Percentiles rank a stretch among this genome's conserved stretches.
Conservation (phyloP, 768 basidiomycete genomes). For the Lactarius tabidus region DNA sequence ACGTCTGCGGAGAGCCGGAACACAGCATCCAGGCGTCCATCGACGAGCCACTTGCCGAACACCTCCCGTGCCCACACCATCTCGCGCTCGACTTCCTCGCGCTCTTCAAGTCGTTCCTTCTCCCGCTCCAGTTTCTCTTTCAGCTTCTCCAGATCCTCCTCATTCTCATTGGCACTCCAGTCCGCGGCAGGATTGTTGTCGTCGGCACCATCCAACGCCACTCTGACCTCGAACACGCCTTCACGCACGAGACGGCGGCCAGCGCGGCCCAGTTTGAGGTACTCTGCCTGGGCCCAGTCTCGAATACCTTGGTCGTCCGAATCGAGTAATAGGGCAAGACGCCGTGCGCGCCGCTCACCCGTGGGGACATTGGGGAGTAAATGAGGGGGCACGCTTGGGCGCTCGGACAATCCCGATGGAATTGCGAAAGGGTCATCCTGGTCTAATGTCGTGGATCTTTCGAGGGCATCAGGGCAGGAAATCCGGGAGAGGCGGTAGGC, state of each 20-base stretch:
- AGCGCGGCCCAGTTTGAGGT: slow-evolving; percentile 21
- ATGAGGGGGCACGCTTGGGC: slow-evolving; percentile 16
- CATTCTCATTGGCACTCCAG: slow-evolving; percentile 18
- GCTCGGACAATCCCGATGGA: background rate
- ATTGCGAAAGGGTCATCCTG: slow-evolving; percentile 12
- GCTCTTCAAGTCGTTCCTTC: slow-evolving; percentile 17
- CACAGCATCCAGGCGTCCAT: slow-evolving; percentile 23
- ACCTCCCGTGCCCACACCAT: slow-evolving; percentile 24
- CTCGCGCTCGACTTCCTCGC: slow-evolving; percentile 24
- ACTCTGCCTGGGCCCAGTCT: slow-evolving; percentile 27
- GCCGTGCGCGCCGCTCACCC: slow-evolving; percentile 20
- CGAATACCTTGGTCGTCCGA: slow-evolving; percentile 23
- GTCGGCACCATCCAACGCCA: slow-evolving; percentile 9
- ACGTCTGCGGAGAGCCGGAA: slow-evolving; percentile 21
- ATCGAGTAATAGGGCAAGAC: slow-evolving; percentile 24
- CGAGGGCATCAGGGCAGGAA: slow-evolving; percentile 18
- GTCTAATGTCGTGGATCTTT: slow-evolving; percentile 10
- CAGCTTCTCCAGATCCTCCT: slow-evolving; percentile 24
- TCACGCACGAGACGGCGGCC: slow-evolving; percentile 24
- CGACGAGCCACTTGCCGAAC: slow-evolving; percentile 22
- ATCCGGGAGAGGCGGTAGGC: slow-evolving; percentile 24
- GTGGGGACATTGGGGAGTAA: slow-evolving; percentile 19
- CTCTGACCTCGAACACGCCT: slow-evolving; percentile 25
- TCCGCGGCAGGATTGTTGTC: slow-evolving; percentile 15
- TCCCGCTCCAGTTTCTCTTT: slow-evolving; percentile 19